These are phyloP conservation scores for Mycena maculata DNA, from an alignment of 768 basidiomycete genomes.

Conservation along the genomic window DNA sequence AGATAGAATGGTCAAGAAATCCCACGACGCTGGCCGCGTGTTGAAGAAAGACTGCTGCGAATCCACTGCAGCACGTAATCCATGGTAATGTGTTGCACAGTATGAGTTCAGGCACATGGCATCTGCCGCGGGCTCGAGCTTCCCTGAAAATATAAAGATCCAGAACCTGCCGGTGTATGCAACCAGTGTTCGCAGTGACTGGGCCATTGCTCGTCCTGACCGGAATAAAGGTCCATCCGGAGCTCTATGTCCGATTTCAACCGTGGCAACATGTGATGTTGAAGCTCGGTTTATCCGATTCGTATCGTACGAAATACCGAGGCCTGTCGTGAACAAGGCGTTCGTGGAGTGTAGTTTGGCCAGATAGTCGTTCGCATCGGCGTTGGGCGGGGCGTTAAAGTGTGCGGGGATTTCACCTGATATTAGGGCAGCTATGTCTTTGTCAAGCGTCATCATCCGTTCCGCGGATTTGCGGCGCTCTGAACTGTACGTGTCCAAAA, in stretches of 20 bases:
- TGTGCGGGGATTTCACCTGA: constrained; percentile 13
- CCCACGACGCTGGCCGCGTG: not conserved
- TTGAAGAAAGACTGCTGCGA: not conserved
- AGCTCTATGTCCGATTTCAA: constrained; percentile 2
- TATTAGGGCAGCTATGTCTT: constrained; percentile 15
- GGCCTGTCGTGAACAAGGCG: constrained; percentile 15
- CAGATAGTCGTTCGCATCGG: constrained; percentile 14
- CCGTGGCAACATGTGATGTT: not conserved
- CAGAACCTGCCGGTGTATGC: constrained; percentile 3
- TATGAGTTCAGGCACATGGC: not conserved
- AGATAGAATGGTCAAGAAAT: constrained; percentile 7
- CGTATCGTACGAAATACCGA: not conserved
- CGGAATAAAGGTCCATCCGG: constrained; percentile 17
- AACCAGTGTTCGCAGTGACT: constrained; percentile 6
- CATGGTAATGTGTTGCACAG: not conserved
- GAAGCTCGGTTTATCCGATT: not conserved
- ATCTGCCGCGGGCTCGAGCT: not conserved
- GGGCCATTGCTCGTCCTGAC: constrained; percentile 1
- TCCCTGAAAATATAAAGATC: constrained; percentile 5
- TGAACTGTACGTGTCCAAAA: constrained; percentile 23
- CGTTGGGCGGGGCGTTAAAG: constrained; percentile 18
- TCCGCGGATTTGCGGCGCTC: constrained; percentile 12
- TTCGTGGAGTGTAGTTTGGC: not conserved
- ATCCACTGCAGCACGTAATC: not conserved
- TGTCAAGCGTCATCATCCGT: constrained; percentile 11